These are phyloP conservation scores for Margaritispora aquatica DNA, from an alignment of 495 filamentous ascomycete species.

Conservation along the genomic window DNA sequence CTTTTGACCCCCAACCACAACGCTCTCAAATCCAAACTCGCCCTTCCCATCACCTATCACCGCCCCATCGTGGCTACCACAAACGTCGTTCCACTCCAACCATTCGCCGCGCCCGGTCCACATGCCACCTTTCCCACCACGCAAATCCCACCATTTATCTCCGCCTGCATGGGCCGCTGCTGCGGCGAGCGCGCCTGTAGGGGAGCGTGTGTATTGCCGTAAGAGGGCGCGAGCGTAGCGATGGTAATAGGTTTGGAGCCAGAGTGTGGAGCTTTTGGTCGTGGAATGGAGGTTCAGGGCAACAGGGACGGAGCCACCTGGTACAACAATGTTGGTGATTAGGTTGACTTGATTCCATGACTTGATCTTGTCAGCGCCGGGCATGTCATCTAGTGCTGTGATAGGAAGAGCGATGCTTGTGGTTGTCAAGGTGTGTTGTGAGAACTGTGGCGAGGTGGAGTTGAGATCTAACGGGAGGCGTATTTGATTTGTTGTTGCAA, in stretches of 20 bases:
- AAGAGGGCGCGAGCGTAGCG: conserved; percentile 46
- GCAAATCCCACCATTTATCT: conserved; percentile 45
- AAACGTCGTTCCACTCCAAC: conserved; percentile 49
- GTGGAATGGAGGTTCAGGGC: conserved; percentile 45
- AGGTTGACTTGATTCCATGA: conserved; percentile 45
- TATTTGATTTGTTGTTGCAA: conserved; percentile 19
- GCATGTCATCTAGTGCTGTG: conserved; percentile 37
- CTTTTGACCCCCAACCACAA: not conserved
- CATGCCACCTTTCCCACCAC: conserved; percentile 51
- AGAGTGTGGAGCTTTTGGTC: too few species aligned
- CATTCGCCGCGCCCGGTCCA: conserved; percentile 52
- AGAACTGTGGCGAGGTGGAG: conserved; percentile 1
- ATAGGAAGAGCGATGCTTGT: conserved; percentile 21
- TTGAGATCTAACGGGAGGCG: conserved; percentile 12
- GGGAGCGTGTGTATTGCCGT: conserved; percentile 40
- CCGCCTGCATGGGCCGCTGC: conserved; percentile 41
- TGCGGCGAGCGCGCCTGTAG: conserved; percentile 34
- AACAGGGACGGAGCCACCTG: conserved; percentile 41
- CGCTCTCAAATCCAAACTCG: conserved; percentile 20
- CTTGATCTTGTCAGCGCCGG: conserved; percentile 27
- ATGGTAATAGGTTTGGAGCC: conserved; percentile 54
- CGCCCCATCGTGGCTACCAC: conserved; percentile 40
- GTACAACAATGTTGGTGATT: conserved; percentile 41
- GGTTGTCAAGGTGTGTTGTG: conserved; percentile 19
- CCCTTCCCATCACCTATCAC: conserved; percentile 37